Base-by-base conservation (phyloP, 2,329 filamentous ascomycete species). In the Cladobotryum protrusum region DNA sequence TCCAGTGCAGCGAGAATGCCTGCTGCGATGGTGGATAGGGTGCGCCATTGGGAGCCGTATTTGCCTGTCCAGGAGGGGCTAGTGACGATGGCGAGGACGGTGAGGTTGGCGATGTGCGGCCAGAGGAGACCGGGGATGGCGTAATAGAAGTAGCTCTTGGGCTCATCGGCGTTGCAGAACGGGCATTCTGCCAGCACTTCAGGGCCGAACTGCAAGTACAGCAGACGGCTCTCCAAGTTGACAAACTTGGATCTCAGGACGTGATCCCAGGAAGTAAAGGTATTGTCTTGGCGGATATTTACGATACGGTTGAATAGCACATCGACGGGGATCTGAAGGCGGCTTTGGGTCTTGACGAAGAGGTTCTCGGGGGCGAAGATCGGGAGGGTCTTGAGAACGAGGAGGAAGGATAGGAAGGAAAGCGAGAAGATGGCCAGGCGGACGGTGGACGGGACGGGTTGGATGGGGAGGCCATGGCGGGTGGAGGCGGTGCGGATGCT, bases 161-260 rank as follows among this genome's bases (percentile, higher is more conserved):
- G 77, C 43, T 87, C 82, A 52, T 87, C 83, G n/a, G 81, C 70
- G 45, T 72, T 75, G 77, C 91, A 96, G 72, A 95, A 96, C n/a
- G 81, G 78, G 66, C 91, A 97, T 52, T 82, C 75, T 18, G 83
- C 74, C 35, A 97, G 66, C 8, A 85, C 81, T 33, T 80, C 75
- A 0, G 90, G 88, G 2, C 93, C 93, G 68, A 83, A 95, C 52
- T 86, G 83, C 47, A 95, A 76, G 70, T 96, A 97, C 7, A 95
- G 74, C 52, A 93, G 78, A 48, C 88, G 79, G 43, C 85, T 86
- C 57, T 89, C 83, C 48, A 85, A 71, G 53, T 79, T 85, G 57
- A 81, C 78, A 62, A 97, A 83, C 59, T 84, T 84, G 20, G 73
- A 69, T 47, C 82, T 78, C 9, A 97, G 76, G 19, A 76, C 69